Evolutionary conservation across 2,329 filamentous ascomycete genomes (phyloP), one percentile per base, ranked within the genome.

Genomic region (Trichoderma breve): DNA sequence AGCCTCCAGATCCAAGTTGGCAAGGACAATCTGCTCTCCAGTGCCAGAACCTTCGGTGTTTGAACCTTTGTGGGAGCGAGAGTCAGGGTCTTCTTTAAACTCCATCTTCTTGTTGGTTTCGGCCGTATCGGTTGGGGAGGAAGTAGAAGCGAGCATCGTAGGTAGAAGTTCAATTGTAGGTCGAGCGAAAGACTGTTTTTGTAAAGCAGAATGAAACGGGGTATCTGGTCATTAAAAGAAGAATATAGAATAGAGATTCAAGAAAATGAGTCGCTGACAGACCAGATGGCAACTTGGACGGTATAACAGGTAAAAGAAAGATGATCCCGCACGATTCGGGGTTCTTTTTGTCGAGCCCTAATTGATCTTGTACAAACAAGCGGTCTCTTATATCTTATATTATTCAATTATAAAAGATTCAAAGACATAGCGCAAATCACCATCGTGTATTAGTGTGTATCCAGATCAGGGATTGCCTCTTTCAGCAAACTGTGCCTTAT

Each of bases 1-100:
- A 14, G 51, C 39, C 39, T 73, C 72, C 9, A 70, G 21, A n/a
- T 72, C 71, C 11, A 51, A n/a, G 6, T 28, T n/a, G 12, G 7
- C 34, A 15, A 15, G 28, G 14, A 30, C 24, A 28, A 32, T 26
- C 6, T 26, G 12, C 1, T n/a, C 18, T 32, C 18, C 28, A 1
- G 24, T 32, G 11, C 51, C 43, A 15, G 28, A 18, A 15, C 21
- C 28, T 18, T 61, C 24, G 8, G 24, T 14, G 7, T 51, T 21
- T 5, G 21, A 66, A n/a, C 39, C 39, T 3, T 43, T 43, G 6
- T 24, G 62, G 7, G 6, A 12, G 8, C 14, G 30, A 28, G 21
- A 57, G n/a, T 57, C n/a, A 11, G 32, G n/a, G 6, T 64, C 58
- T 30, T 55, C 28, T n/a, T 58, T 15, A 0, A 12, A 18, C 0